phyloP scores from a whole-genome alignment of 1,139 yeast genomes.

The Geotrichum carabidarum region DNA sequence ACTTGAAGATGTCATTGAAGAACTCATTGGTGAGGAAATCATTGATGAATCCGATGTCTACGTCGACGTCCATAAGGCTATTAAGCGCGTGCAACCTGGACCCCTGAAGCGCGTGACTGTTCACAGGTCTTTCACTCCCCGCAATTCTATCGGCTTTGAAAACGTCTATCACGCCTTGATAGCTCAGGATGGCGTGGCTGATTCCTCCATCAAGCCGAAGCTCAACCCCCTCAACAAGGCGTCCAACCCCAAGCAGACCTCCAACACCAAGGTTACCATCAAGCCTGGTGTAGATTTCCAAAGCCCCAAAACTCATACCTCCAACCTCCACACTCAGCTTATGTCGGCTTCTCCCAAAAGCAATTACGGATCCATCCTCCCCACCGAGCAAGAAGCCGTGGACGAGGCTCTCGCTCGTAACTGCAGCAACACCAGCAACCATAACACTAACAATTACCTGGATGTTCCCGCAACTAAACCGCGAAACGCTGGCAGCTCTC shows the following conservation, averaged over 20 bases:
- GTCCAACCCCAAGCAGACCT: slow-evolving; percentile 70
- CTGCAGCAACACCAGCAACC: background rate
- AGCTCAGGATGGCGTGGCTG: slow-evolving; percentile 8
- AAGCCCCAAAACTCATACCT: background rate
- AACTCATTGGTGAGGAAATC: slow-evolving; percentile 94
- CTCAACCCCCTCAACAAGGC: slow-evolving; percentile 59
- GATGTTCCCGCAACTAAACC: background rate
- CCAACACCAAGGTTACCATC: slow-evolving; percentile 48
- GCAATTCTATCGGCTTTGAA: slow-evolving; percentile 28
- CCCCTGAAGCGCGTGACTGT: slow-evolving; percentile 60
- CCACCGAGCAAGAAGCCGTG: slow-evolving; percentile 50
- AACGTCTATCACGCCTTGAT: slow-evolving; percentile 24
- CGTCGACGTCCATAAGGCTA: slow-evolving; percentile 82
- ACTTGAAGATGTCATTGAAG: slow-evolving; percentile 94
- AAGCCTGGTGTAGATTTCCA: slow-evolving; percentile 27
- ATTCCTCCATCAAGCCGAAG: slow-evolving; percentile 23
- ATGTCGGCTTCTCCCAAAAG: slow-evolving; percentile 9
- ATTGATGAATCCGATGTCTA: slow-evolving; percentile 97
- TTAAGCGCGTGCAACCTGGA: slow-evolving; percentile 71
- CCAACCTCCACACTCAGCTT: slow-evolving; percentile 3
- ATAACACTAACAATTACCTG: background rate
- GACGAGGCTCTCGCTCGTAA: slow-evolving; percentile 23
- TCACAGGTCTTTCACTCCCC: slow-evolving; percentile 20
- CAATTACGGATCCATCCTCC: slow-evolving; percentile 42
- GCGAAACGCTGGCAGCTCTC: background rate